Base-by-base conservation (phyloP, 805 yeast species). In the Pichia insulana region DNA sequence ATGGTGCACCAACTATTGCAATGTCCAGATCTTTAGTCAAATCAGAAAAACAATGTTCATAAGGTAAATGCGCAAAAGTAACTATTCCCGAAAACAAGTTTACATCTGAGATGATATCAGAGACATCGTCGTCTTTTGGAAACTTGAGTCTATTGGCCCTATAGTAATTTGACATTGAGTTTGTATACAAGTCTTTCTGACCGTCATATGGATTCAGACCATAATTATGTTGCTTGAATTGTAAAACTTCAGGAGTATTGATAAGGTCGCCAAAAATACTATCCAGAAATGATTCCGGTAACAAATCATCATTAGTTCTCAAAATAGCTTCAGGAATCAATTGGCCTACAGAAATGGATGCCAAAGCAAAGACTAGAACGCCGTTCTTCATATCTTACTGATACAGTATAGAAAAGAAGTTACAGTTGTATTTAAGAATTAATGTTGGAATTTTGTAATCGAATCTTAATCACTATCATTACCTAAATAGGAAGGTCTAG, bases 1-100 rank as follows among this genome's bases (percentile, higher is more conserved):
- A 76, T 0, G 79, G 80, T 1, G 79, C 78, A 2, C 80, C 80
- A 11, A 74, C 70, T 22, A 76, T 68, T 3, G 80, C 80, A 34
- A 76, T 68, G 50, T 76, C 81, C 12, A 60, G 49, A 36, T 62
- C 59, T 9, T 69, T 45, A 15, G 49, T 54, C 19, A 67, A 65
- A 41, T 69, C 63, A 63, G 36, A 70, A 52, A 70, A 75, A 53
- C 82, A 76, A 47, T 71, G 62, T 45, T 66, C 64, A 40, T 62
- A 60, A 9, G 72, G 70, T 36, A 75, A 59, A 43, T 73, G 77
- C 1, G 74, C 83, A 60, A 72, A 77, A 1, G 80, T 70, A 17
- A 71, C 62, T 30, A 75, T 68, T 4, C 80, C 80, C 2, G 78
- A 74, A 50, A 71, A 73, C 13, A 57, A 39, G 2, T 51, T 48